Evolutionary conservation across 2,329 filamentous ascomycete genomes (phyloP).

Genomic region (Golovinomyces cichoracearum): DNA sequence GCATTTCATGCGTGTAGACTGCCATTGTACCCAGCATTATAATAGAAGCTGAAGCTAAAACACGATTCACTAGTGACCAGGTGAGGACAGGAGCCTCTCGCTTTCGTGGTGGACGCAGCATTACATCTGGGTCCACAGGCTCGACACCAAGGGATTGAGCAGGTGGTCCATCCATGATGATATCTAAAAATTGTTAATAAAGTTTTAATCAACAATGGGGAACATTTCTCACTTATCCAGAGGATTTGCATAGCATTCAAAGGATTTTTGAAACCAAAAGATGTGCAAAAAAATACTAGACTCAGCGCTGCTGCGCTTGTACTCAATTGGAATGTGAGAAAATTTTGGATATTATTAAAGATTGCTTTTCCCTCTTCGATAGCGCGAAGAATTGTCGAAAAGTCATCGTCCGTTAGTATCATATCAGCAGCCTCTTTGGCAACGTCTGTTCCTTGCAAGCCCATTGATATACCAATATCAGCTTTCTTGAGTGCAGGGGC

Average conservation of each 20-base stretch:
- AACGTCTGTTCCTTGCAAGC: slow-evolving; percentile 77
- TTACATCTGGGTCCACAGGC: slow-evolving; percentile 76
- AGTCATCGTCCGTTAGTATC: slow-evolving; percentile 75
- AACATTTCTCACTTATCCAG: slow-evolving; percentile 65
- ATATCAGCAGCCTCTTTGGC: slow-evolving; percentile 91
- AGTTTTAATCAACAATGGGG: background rate
- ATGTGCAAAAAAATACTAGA: slow-evolving; percentile 75
- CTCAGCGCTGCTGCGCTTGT: slow-evolving; percentile 84
- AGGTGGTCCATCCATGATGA: slow-evolving; percentile 96
- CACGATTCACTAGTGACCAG: slow-evolving; percentile 50
- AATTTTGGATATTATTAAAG: slow-evolving; percentile 99
- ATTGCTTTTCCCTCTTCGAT: slow-evolving; percentile 99
- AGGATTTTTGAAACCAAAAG: slow-evolving; percentile 79
- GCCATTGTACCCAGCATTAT: slow-evolving; percentile 84
- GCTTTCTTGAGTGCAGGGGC: slow-evolving; percentile 89
- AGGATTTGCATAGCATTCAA: slow-evolving; percentile 98
- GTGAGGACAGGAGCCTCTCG: slow-evolving; percentile 84
- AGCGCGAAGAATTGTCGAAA: slow-evolving; percentile 71
- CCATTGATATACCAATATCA: slow-evolving; percentile 96
- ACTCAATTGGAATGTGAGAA: slow-evolving; percentile 91
- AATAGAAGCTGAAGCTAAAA: slow-evolving; percentile 62
- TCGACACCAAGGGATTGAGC: slow-evolving; percentile 94
- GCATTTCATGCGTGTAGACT: slow-evolving; percentile 81
- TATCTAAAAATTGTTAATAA: slow-evolving; percentile 32
- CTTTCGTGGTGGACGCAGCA: slow-evolving; percentile 68